Base-by-base conservation (phyloP, 352 stramenopile genomes). In the Hyaloperonospora arabidopsidis region DNA sequence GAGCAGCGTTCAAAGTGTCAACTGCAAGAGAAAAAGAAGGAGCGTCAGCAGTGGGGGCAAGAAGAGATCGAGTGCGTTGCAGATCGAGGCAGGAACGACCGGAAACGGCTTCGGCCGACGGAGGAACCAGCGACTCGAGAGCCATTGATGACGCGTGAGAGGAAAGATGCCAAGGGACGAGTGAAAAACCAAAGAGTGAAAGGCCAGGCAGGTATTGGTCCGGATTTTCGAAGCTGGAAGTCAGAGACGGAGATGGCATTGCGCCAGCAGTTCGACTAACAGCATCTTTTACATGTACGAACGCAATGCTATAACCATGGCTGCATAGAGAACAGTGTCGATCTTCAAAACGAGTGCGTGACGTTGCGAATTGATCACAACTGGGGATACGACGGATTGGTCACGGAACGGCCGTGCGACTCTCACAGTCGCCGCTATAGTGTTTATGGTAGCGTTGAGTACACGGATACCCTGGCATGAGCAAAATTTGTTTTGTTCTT, bases 221-320 rank as follows among this genome's bases (percentile, higher is more conserved):
- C 75, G 17, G 68, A 91, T 51, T 93, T 91, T 28, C 67, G 72
- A 19, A 43, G 55, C 21, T 93, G 83, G 83, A 87, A 89, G 51
- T 83, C 73, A 22, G 83, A 93, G 55, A 76, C 74, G 8, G 83
- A 91, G 67, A 93, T 93, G 83, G 53, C 63, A 8, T 54, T 90
- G 49, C 70, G 83, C 0, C 83, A 93, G 63, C 74, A 88, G 44
- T 93, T 83, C 46, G 76, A 88, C 56, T 93, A 63, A 56, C 14
- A 6, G 14, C n/a, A 45, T 5, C 58, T 32, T 32, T 4, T n/a
- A n/a, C n/a, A n/a, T n/a, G 25, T 32, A 32, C 25, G 25, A 32
- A 32, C 25, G 25, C 25, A 32, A 8, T 8, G 8, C 25, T 8
- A 32, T 32, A 8, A 8, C 25, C 25, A 32, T 8, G 8, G 8